Percentiles rank a stretch among this genome's conserved stretches.
Conservation (phyloP, 331 rosid genomes). For the Cucumis variabilis region DNA sequence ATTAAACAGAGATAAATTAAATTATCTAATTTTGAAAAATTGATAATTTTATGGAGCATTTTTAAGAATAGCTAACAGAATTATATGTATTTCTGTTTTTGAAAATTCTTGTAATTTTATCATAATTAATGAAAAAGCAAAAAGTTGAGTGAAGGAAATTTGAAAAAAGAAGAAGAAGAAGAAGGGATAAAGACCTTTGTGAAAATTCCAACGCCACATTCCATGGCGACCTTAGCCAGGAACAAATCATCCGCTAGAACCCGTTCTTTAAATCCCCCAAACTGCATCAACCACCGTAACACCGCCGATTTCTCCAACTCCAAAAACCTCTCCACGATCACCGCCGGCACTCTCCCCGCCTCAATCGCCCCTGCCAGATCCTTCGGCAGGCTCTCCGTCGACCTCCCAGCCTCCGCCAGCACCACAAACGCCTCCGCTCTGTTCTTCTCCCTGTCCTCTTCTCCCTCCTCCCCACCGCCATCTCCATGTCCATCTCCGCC, state of each 20-base stretch:
- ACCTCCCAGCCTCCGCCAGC: slow-evolving; percentile 63
- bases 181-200: slow-evolving; percentile 65
- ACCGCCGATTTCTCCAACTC: slow-evolving; percentile 70
- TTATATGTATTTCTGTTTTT: too few species aligned
- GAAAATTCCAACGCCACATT: slow-evolving; percentile 84
- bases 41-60: too few species aligned
- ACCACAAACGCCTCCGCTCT: slow-evolving; percentile 69
- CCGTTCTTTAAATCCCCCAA: slow-evolving; percentile 90
- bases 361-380: slow-evolving; percentile 71
- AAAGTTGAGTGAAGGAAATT: background rate
- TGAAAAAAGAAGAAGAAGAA: background rate
- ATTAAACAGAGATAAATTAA: too few species aligned
- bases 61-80: too few species aligned
- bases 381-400: slow-evolving; percentile 69
- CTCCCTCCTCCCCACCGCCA: background rate
- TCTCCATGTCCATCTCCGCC: slow-evolving; percentile 16
- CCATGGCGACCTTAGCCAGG: slow-evolving; percentile 84
- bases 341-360: slow-evolving; percentile 78
- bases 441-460: slow-evolving; percentile 61
- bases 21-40: too few species aligned
- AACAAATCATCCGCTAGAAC: slow-evolving; percentile 91
- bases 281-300: slow-evolving; percentile 69
- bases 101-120: too few species aligned
- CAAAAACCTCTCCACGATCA: slow-evolving; percentile 67
- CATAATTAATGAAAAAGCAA: background rate